A percentile compares a stretch with the other conserved stretches of the same genome.
Conservation (phyloP, 768 basidiomycete genomes). For the Daedalea quercina region DNA sequence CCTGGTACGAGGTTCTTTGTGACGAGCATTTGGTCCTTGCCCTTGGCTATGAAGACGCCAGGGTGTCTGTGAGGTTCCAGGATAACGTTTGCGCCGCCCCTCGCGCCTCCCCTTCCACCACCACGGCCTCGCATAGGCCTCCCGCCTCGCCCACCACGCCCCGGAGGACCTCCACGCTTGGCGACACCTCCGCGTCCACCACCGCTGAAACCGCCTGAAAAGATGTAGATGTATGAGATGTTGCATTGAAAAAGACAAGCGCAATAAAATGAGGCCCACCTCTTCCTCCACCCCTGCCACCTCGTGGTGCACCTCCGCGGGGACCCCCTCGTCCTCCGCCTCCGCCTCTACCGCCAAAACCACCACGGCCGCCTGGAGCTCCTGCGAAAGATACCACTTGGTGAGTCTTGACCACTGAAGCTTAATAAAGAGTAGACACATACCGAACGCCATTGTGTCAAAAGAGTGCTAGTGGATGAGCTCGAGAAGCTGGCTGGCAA, state of each 20-base stretch:
- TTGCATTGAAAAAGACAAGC: background rate
- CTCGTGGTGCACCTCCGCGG: conserved; percentile 15
- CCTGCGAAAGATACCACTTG: conserved; percentile 25
- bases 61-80: conserved; percentile 93
- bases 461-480: conserved; percentile 3
- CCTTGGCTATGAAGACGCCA: conserved; percentile 95
- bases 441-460: conserved; percentile 27
- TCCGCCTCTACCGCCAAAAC: conserved; percentile 8
- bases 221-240: background rate
- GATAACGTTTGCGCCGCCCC: conserved; percentile 82
- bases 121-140: conserved; percentile 43
- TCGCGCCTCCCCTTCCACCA: conserved; percentile 65
- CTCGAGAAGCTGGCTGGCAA: background rate
- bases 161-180: conserved; percentile 23
- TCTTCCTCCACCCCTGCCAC: conserved; percentile 25
- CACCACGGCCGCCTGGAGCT: conserved; percentile 59
- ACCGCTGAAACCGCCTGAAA: background rate
- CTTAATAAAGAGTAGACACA: background rate
- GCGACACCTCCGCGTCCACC: conserved; percentile 13
- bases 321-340: conserved; percentile 25
- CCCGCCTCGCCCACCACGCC: conserved; percentile 30
- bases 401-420: background rate
- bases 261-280: conserved; percentile 21
- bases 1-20: conserved; percentile 98
- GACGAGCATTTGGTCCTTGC: conserved; percentile 95